Evolutionary conservation across 257 asterid genomes (phyloP), one percentile per base, ranked within the genome.

Genomic region (Osmanthus fragrans): DNA sequence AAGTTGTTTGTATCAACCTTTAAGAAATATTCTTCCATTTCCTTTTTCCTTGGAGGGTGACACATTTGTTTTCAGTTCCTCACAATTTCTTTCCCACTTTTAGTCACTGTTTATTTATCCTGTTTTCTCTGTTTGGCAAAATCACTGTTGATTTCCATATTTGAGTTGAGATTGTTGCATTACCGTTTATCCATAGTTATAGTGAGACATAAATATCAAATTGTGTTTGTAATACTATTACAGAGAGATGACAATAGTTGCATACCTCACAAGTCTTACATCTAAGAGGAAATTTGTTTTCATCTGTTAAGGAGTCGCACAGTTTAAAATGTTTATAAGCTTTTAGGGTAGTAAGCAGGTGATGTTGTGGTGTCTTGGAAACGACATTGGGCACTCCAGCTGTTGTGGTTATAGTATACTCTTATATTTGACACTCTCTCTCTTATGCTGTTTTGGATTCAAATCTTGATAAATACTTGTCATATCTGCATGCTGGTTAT

Each of bases 141-240:
- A 66, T 72, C 63, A 23, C 25, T 77, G 18, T 39, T 70, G 74
- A 69, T 76, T 36, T 73, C 70, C 63, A 73, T 54, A 73, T 49
- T 81, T 76, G 70, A 34, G 37, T 81, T 10, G 58, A 72, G 60
- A 54, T 60, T 23, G 29, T 64, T 63, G 13, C 19, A 56, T 49
- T 60, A 74, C 34, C 63, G 32, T 8, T 36, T 74, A 19, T 18
- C 70, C 45, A 33, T 19, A 40, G 60, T 66, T 19, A 13, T 70
- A 23, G 33, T 2, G 1, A 37, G 56, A 27, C 71, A 30, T 3
- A 27, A 37, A 56, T 54, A 73, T 73, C n/a, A n/a, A 71, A 8
- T 71, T 32, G 30, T 15, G 13, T 23, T 72, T 54, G 64, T 64
- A 19, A 54, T 30, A 45, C 36, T 71, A 37, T 49, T 69, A 23